Evolutionary conservation across 1,284 basidiomycete species (phyloP).

Genomic region (Malassezia caprae): DNA sequence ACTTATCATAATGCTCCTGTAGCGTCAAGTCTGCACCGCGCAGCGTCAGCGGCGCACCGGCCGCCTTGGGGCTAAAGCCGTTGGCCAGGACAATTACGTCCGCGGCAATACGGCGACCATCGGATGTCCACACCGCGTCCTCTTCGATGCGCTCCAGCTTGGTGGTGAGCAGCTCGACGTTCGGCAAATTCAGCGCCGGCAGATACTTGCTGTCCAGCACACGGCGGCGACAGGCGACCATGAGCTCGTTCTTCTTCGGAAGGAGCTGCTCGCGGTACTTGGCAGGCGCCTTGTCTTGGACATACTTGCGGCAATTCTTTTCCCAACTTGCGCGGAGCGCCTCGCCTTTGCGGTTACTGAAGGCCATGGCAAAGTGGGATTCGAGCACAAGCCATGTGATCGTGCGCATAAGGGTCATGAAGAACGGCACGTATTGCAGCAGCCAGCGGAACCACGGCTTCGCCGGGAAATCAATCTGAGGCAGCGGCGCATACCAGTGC

Average conservation of each 20-base stretch:
- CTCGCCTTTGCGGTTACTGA: slow-evolving; percentile 23
- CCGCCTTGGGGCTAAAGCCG: slow-evolving; percentile 30
- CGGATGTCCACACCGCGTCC: slow-evolving; percentile 30
- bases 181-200: slow-evolving; percentile 25
- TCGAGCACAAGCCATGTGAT: slow-evolving; percentile 39
- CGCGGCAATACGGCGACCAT: slow-evolving; percentile 34
- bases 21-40: slow-evolving; percentile 25
- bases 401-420: slow-evolving; percentile 26
- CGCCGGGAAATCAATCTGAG: slow-evolving; percentile 24
- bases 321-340: slow-evolving; percentile 26
- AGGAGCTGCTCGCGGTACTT: slow-evolving; percentile 40
- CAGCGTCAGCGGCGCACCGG: slow-evolving; percentile 35
- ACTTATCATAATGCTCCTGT: slow-evolving; percentile 34
- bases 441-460: slow-evolving; percentile 37
- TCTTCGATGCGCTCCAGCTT: slow-evolving; percentile 34
- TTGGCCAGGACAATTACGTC: slow-evolving; percentile 46
- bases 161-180: slow-evolving; percentile 29
- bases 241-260: slow-evolving; percentile 30
- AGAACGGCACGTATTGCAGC: slow-evolving; percentile 21
- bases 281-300: slow-evolving; percentile 32
- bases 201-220: slow-evolving; percentile 41
- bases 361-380: slow-evolving; percentile 29
- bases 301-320: slow-evolving; percentile 26
- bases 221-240: slow-evolving; percentile 39
- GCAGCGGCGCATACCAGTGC: slow-evolving; percentile 36